These are phyloP conservation scores for Kuraishia hungarica DNA, from an alignment of 805 yeast species.

Conservation along the genomic window DNA sequence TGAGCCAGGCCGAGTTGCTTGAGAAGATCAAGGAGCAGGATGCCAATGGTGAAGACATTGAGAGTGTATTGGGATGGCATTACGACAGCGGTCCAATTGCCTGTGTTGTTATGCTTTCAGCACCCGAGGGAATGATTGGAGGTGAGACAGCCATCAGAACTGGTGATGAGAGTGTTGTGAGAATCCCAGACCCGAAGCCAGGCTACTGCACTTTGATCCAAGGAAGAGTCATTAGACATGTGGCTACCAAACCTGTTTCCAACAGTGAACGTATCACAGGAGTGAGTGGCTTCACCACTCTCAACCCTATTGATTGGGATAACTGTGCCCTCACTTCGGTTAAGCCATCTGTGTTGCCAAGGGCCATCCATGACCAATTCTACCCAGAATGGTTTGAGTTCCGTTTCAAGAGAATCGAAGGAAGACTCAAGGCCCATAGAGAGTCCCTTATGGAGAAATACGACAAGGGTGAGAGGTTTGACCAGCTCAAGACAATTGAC, in stretches of 20 bases:
- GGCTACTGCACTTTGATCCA: slow-evolving; percentile 41
- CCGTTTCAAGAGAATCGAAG: slow-evolving; percentile 22
- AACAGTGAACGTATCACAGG: slow-evolving; percentile 31
- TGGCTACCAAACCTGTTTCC: slow-evolving; percentile 35
- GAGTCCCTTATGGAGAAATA: slow-evolving; percentile 11
- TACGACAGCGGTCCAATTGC: slow-evolving; percentile 58
- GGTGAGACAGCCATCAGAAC: slow-evolving; percentile 49
- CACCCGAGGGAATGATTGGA: slow-evolving; percentile 48
- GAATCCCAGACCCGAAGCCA: slow-evolving; percentile 31
- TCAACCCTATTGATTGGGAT: slow-evolving; percentile 25
- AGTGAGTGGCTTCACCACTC: slow-evolving; percentile 32
- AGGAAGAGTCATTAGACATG: slow-evolving; percentile 35
- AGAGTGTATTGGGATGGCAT: slow-evolving; percentile 47
- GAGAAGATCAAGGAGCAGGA: not conserved
- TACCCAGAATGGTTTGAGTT: slow-evolving; percentile 31
- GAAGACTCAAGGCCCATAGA: slow-evolving; percentile 15
- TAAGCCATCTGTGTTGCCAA: slow-evolving; percentile 27
- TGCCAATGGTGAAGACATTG: not conserved
- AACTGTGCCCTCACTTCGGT: slow-evolving; percentile 29
- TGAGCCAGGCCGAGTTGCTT: slow-evolving; percentile 14
- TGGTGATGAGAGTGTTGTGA: slow-evolving; percentile 28
- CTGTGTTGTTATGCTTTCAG: slow-evolving; percentile 54
- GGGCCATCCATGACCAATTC: slow-evolving; percentile 27
- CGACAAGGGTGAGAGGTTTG: slow-evolving; percentile 17
- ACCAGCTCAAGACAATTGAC: slow-evolving; percentile 17